Evolutionary conservation across 169 alveolate species (phyloP).

Genomic region (Plasmodium cynomolgi): DNA sequence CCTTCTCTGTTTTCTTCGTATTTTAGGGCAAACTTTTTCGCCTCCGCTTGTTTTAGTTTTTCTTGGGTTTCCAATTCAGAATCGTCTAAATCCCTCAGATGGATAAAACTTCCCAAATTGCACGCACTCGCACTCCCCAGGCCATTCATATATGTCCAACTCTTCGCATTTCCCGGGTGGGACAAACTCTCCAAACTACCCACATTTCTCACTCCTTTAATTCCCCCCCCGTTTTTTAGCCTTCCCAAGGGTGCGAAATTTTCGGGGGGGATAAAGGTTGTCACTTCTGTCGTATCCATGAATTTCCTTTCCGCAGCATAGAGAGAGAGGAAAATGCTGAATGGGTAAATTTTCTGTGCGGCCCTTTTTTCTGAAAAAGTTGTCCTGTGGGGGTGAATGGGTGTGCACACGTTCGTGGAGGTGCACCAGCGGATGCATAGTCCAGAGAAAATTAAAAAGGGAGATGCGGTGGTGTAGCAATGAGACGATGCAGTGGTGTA

Average conservation of each 20-base stretch:
- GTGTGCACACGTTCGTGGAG: not conserved
- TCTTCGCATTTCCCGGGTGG: not conserved
- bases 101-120: not conserved
- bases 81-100: not conserved
- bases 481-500: not conserved
- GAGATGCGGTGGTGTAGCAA: not conserved
- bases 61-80: not conserved
- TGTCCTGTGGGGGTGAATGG: not conserved
- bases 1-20: constrained; percentile 50
- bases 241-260: not conserved
- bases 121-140: not conserved
- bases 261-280: not conserved
- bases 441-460: not conserved
- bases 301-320: not conserved
- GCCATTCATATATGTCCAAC: not conserved
- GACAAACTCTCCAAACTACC: not conserved
- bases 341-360: not conserved
- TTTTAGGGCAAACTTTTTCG: constrained; percentile 5
- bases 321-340: not conserved
- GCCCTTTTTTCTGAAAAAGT: not conserved
- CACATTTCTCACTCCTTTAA: not conserved
- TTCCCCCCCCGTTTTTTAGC: constrained; percentile 7
- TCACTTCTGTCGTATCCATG: not conserved
- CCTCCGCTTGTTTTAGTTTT: not conserved
- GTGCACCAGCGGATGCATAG: not conserved